These are phyloP conservation scores for Funneliformis mosseae DNA, from an alignment of 192 early-diverging fungal genomes.

Conservation along the genomic window DNA sequence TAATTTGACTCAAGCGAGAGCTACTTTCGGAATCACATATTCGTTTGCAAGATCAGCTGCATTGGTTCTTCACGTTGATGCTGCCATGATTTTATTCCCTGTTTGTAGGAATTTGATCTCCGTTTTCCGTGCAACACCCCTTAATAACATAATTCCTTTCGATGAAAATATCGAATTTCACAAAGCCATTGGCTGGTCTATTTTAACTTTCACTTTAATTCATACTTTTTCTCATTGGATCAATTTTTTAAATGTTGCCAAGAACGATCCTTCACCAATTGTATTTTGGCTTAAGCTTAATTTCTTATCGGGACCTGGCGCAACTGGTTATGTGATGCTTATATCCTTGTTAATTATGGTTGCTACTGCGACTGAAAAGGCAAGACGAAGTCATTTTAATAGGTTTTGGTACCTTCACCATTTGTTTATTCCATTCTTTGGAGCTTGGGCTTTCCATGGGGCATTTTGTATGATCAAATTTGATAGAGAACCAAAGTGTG, in stretches of 20 bases:
- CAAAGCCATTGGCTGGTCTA: constrained; percentile 68
- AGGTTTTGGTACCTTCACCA: constrained; percentile 82
- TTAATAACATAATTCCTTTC: constrained; percentile 64
- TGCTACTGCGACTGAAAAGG: constrained; percentile 54
- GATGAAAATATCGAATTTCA: constrained; percentile 77
- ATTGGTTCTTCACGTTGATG: constrained; percentile 70
- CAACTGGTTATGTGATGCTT: constrained; percentile 74
- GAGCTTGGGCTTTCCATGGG: constrained; percentile 70
- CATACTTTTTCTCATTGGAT: constrained; percentile 63
- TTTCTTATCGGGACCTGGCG: constrained; percentile 53
- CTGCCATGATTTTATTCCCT: constrained; percentile 76
- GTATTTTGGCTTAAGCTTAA: constrained; percentile 39
- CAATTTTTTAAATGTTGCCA: constrained; percentile 51
- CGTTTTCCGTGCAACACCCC: constrained; percentile 55
- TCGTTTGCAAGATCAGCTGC: constrained; percentile 62
- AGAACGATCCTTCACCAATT: constrained; percentile 21
- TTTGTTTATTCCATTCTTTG: constrained; percentile 67
- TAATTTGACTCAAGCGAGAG: constrained; percentile 52
- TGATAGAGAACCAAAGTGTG: constrained; percentile 46
- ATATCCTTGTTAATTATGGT: constrained; percentile 63
- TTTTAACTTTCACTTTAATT: constrained; percentile 61
- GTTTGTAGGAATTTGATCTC: constrained; percentile 77
- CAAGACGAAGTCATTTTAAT: constrained; percentile 69
- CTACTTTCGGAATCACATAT: constrained; percentile 54
- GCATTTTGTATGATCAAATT: constrained; percentile 55